phyloP scores from a whole-genome alignment of 2,329 filamentous ascomycete species.

The Hypoxylon sp. region DNA sequence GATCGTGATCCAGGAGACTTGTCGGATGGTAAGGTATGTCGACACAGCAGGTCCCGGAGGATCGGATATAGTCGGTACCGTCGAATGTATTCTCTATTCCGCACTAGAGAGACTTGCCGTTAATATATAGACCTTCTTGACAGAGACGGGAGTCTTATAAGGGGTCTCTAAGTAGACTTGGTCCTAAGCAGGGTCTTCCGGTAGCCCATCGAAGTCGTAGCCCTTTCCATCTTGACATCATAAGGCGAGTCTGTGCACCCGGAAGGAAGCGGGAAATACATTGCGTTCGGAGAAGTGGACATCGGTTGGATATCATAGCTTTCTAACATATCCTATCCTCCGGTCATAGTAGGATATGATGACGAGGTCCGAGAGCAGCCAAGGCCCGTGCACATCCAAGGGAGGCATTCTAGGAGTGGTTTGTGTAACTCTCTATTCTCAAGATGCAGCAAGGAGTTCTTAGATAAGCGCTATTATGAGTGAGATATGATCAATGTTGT shows the following conservation, averaged over 20 bases:
- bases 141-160: neutral
- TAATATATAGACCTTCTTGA: neutral
- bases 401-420: neutral
- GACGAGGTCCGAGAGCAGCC: constrained; percentile 20
- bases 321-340: neutral
- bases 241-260: neutral
- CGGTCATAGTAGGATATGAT: constrained; percentile 2
- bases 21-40: neutral
- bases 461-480: constrained; percentile 4
- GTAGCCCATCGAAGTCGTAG: neutral
- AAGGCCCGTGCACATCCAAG: constrained; percentile 18
- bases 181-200: neutral
- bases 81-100: neutral
- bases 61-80: neutral
- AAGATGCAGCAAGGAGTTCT: constrained; percentile 4
- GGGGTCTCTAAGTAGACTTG: neutral
- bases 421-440: constrained; percentile 1
- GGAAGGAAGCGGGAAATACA: neutral
- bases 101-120: neutral
- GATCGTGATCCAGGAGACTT: neutral
- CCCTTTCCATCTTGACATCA: neutral
- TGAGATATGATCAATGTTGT: constrained; percentile 6
- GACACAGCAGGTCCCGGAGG: neutral
- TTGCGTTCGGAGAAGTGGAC: neutral
- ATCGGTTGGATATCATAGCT: constrained; percentile 1